Evolutionary conservation across 2,329 filamentous ascomycete genomes (phyloP).

Genomic region (Blastomyces silverae): DNA sequence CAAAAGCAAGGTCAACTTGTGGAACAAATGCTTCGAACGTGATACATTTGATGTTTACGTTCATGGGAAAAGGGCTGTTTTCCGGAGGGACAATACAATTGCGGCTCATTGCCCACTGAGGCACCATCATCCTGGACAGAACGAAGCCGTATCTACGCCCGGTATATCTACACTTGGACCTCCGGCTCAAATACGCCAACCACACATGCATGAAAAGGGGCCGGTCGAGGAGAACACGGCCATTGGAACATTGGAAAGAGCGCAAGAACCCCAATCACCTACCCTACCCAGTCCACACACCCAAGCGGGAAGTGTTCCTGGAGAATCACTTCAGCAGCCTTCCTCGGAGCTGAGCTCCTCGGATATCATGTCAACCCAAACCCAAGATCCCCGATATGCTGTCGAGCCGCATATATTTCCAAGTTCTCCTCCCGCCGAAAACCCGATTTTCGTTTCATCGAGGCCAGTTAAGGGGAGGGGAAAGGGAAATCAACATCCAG

Average conservation of each 20-base stretch:
- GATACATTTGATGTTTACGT: slow-evolving; percentile 30
- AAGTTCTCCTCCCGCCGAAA: slow-evolving; percentile 19
- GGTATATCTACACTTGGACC: neutral
- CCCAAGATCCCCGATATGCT: slow-evolving; percentile 18
- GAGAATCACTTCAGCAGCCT: neutral
- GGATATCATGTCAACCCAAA: slow-evolving; percentile 19
- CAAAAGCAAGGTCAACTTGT: slow-evolving; percentile 31
- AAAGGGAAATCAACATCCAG: neutral
- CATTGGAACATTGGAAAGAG: neutral
- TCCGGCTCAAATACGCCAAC: neutral
- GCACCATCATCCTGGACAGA: neutral
- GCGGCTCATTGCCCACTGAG: neutral
- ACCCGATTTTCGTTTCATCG: slow-evolving; percentile 9
- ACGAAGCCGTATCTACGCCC: neutral
- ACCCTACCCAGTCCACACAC: slow-evolving; percentile 1
- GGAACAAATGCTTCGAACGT: slow-evolving; percentile 28
- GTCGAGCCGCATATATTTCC: slow-evolving; percentile 9
- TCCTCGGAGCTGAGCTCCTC: neutral
- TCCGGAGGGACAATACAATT: slow-evolving; percentile 23
- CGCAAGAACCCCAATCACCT: slow-evolving; percentile 7
- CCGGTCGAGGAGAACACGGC: neutral
- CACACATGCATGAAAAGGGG: neutral
- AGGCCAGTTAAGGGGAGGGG: slow-evolving; percentile 24
- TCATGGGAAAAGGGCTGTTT: slow-evolving; percentile 27
- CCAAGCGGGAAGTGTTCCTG: neutral